Conservation (phyloP, 768 basidiomycete species). For the Xerocomellus dryophilus region DNA sequence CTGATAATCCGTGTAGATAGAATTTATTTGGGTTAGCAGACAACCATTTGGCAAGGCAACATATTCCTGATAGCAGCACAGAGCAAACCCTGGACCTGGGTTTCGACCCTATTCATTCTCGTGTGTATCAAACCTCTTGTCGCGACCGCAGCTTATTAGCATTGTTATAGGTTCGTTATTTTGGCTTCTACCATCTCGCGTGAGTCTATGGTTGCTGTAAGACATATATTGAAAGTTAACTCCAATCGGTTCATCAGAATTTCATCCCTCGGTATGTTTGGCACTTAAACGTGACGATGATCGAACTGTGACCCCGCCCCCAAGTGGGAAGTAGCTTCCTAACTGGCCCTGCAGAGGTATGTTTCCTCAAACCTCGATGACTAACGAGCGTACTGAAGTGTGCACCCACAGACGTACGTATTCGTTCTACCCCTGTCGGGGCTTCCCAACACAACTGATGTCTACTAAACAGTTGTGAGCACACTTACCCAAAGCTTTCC, state of each 20-base stretch:
- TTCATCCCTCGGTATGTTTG: conserved; percentile 1
- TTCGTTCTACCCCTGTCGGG: neutral
- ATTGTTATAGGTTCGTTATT: conserved; percentile 14
- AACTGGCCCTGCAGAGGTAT: conserved; percentile 5
- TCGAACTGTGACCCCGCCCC: neutral
- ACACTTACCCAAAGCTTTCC: neutral
- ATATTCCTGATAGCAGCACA: neutral
- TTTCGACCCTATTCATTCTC: conserved; percentile 3
- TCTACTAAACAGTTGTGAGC: neutral
- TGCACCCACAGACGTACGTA: neutral
- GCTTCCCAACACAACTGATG: neutral
- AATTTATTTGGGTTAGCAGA: neutral
- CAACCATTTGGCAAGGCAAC: neutral
- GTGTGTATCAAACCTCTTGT: neutral
- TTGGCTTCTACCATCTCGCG: neutral
- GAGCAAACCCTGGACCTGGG: neutral
- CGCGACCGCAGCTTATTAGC: too few species aligned
- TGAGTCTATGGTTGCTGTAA: neutral
- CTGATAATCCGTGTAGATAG: neutral
- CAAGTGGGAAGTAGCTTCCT: conserved; percentile 10
- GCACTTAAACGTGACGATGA: neutral
- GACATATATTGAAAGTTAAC: neutral
- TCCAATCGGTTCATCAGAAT: neutral
- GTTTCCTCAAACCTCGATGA: neutral
- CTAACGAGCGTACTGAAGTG: neutral